These are phyloP conservation scores for Sporothrix humicola DNA, from an alignment of 2,329 filamentous ascomycete species.

Conservation along the genomic window DNA sequence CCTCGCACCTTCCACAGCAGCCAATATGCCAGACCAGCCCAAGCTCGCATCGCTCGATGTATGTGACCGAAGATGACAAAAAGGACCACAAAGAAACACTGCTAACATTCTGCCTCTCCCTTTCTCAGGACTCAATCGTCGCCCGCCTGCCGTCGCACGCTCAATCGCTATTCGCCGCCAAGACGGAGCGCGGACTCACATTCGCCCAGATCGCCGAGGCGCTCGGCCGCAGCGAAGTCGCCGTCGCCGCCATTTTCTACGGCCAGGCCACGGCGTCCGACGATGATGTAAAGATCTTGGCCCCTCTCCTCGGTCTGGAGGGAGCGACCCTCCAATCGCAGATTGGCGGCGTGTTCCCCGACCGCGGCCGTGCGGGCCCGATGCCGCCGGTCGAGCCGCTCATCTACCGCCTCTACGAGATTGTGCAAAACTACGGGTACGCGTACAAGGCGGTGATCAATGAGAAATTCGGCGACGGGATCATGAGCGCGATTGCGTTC, in stretches of 20 bases:
- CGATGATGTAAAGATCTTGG: constrained; percentile 63
- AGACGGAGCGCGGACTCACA: constrained; percentile 73
- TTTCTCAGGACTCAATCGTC: constrained; percentile 64
- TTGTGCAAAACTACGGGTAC: constrained; percentile 96
- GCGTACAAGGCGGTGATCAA: constrained; percentile 95
- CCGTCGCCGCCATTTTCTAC: constrained; percentile 87
- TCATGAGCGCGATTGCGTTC: constrained; percentile 96
- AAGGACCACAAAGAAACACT: not conserved
- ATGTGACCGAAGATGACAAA: constrained; percentile 36
- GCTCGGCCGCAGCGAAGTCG: constrained; percentile 80
- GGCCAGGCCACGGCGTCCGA: constrained; percentile 64
- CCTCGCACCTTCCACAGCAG: not conserved
- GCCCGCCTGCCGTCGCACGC: constrained; percentile 74
- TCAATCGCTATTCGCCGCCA: constrained; percentile 78
- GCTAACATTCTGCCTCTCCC: not conserved
- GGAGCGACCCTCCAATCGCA: constrained; percentile 62
- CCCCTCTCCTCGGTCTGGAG: constrained; percentile 59
- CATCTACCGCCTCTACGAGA: constrained; percentile 90
- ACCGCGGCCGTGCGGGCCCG: constrained; percentile 77
- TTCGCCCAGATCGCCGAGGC: constrained; percentile 79
- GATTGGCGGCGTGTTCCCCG: constrained; percentile 69
- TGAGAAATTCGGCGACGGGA: constrained; percentile 92
- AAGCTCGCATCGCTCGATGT: constrained; percentile 49
- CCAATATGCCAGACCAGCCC: constrained; percentile 40
- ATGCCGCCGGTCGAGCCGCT: constrained; percentile 86